Evolutionary conservation across 768 basidiomycete species (phyloP).

Genomic region (Cubamyces sp.): DNA sequence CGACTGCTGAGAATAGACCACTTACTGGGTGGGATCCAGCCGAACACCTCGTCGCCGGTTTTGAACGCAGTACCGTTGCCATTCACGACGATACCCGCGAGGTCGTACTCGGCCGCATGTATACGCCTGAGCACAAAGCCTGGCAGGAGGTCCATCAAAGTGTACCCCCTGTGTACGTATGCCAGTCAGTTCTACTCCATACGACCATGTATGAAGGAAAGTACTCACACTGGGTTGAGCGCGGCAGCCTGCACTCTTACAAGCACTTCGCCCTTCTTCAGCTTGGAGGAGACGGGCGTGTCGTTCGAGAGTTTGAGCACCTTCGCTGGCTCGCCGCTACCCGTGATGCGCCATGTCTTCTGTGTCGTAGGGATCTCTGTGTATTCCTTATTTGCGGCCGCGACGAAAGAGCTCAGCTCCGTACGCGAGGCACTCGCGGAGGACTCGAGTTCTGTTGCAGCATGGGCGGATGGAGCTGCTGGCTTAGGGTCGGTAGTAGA

Average conservation of each 20-base stretch:
- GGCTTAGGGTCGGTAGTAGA: too few species aligned
- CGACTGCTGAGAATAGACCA: slow-evolving; percentile 21
- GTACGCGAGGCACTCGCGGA: too few species aligned
- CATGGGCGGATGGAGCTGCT: too few species aligned
- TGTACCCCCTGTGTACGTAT: slow-evolving; percentile 53
- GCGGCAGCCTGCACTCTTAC: slow-evolving; percentile 58
- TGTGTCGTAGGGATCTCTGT: slow-evolving; percentile 20
- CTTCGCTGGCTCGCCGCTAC: slow-evolving; percentile 34
- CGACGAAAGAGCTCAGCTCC: too few species aligned
- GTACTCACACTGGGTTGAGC: slow-evolving; percentile 67
- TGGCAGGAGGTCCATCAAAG: slow-evolving; percentile 54
- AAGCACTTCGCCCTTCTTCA: slow-evolving; percentile 49
- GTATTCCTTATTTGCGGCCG: too few species aligned
- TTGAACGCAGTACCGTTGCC: slow-evolving; percentile 55
- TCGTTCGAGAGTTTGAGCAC: slow-evolving; percentile 35
- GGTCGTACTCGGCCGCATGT: slow-evolving; percentile 60
- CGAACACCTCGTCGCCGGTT: slow-evolving; percentile 68
- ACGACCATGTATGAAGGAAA: not conserved
- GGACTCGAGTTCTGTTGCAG: too few species aligned
- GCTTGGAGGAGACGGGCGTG: slow-evolving; percentile 37
- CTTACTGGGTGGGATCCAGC: slow-evolving; percentile 47
- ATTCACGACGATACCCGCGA: slow-evolving; percentile 65
- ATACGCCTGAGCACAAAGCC: slow-evolving; percentile 52
- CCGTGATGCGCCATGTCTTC: slow-evolving; percentile 36
- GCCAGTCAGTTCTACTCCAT: slow-evolving; percentile 36